A percentile compares a stretch with the other conserved stretches of the same genome.
Conservation (phyloP, 139 green algal genomes). For the Chlamydomonas incerta region DNA sequence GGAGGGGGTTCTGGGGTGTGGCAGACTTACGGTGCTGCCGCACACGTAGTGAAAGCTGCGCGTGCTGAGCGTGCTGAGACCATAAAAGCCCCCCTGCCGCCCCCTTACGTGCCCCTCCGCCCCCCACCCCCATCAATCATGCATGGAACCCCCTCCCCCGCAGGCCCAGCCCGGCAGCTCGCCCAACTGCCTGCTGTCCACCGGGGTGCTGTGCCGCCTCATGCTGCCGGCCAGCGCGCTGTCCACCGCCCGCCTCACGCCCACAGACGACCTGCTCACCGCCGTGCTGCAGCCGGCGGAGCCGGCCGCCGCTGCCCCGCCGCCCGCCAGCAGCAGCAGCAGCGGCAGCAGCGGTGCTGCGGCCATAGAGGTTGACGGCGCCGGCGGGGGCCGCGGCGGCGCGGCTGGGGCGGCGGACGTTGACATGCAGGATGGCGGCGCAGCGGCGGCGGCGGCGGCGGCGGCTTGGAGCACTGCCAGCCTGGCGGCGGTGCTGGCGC, state of each 20-base stretch:
- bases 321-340: background rate
- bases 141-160: too few species aligned
- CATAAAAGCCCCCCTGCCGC: too few species aligned
- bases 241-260: conserved; percentile 4
- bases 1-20: background rate
- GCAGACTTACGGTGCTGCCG: too few species aligned
- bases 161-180: conserved; percentile 14
- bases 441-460: background rate
- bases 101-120: too few species aligned
- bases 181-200: conserved; percentile 3
- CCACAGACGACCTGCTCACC: background rate
- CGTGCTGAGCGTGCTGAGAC: too few species aligned
- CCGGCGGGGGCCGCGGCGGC: background rate
- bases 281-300: conserved; percentile 2
- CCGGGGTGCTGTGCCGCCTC: conserved; percentile 21
- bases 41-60: too few species aligned
- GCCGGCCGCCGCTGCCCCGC: background rate
- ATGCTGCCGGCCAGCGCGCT: conserved; percentile 20
- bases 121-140: too few species aligned
- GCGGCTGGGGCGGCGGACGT: background rate
- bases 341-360: background rate
- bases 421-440: background rate
- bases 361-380: conserved; percentile 3
- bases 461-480: background rate
- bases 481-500: background rate